Percentiles rank a stretch among this genome's conserved stretches.
Conservation (phyloP, 441 rosid genomes). For the Lepidium campestre region DNA sequence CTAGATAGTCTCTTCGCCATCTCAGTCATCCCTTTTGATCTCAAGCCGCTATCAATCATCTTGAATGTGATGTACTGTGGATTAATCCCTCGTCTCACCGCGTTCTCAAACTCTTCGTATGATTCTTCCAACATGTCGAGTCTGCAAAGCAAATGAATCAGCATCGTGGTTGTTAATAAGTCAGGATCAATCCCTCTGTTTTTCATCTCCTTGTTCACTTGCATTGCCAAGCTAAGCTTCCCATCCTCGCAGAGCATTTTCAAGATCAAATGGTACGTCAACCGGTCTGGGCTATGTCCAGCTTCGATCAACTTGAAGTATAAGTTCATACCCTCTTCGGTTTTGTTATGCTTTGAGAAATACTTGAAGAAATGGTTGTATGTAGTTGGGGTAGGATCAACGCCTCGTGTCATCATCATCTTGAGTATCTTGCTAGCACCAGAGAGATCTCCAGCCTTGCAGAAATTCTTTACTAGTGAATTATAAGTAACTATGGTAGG, state of each 20-base stretch:
- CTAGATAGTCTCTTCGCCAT: slow-evolving; percentile 45
- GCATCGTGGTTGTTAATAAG: slow-evolving; percentile 57
- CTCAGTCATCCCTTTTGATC: slow-evolving; percentile 44
- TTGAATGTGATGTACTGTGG: slow-evolving; percentile 72
- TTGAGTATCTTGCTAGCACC: slow-evolving; percentile 70
- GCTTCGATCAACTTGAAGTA: slow-evolving; percentile 71
- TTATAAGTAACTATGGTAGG: slow-evolving; percentile 73
- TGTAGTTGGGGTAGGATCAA: slow-evolving; percentile 64
- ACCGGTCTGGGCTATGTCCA: slow-evolving; percentile 64
- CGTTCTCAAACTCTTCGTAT: slow-evolving; percentile 55
- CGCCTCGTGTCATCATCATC: slow-evolving; percentile 62
- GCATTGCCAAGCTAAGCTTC: slow-evolving; percentile 61
- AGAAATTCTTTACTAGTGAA: slow-evolving; percentile 78
- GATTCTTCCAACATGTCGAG: slow-evolving; percentile 72
- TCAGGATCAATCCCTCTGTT: slow-evolving; percentile 61
- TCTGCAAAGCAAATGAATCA: slow-evolving; percentile 62
- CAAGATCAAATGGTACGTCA: slow-evolving; percentile 69
- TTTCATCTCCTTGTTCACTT: slow-evolving; percentile 74
- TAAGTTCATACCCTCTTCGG: slow-evolving; percentile 74
- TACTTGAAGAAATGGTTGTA: slow-evolving; percentile 73
- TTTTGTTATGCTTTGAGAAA: slow-evolving; percentile 49
- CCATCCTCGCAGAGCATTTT: slow-evolving; percentile 78
- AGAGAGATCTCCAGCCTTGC: slow-evolving; percentile 66
- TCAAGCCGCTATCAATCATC: slow-evolving; percentile 55
- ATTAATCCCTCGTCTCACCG: slow-evolving; percentile 56